These are phyloP conservation scores for Leavenworthia alabamica DNA, from an alignment of 345 rosid genomes.

Conservation along the genomic window DNA sequence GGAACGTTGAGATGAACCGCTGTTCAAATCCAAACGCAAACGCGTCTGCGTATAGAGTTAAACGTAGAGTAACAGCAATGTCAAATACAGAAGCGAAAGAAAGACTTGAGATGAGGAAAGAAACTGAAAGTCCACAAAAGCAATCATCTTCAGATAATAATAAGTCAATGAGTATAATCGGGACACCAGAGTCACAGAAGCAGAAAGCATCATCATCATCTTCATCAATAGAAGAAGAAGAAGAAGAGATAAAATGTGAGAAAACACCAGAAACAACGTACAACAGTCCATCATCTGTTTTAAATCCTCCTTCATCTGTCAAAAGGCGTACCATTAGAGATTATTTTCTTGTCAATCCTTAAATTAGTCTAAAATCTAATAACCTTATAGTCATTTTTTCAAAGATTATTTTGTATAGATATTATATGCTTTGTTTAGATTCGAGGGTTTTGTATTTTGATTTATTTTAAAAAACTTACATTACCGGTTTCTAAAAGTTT, in stretches of 20 bases:
- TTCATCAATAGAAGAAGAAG: slow-evolving; percentile 23
- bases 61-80: slow-evolving; percentile 67
- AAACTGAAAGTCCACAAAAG: slow-evolving; percentile 26
- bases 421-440: slow-evolving; percentile 1
- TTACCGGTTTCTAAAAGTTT: no score
- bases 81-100: slow-evolving; percentile 40
- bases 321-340: slow-evolving; percentile 83
- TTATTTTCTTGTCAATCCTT: slow-evolving; percentile 57
- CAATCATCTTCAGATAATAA: slow-evolving; percentile 18
- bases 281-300: slow-evolving; percentile 75
- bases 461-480: no score
- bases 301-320: slow-evolving; percentile 77
- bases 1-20: slow-evolving; percentile 51
- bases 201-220: slow-evolving; percentile 14
- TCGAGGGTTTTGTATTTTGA: not conserved
- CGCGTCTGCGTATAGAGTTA: slow-evolving; percentile 34
- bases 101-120: slow-evolving; percentile 35
- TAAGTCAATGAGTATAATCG: slow-evolving; percentile 22
- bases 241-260: slow-evolving; percentile 36
- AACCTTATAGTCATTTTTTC: not conserved
- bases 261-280: slow-evolving; percentile 49
- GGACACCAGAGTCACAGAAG: slow-evolving; percentile 57
- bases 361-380: not conserved
- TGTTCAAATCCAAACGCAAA: slow-evolving; percentile 35
- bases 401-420: slow-evolving; percentile 7